A percentile compares a stretch with the other conserved stretches of the same genome.
phyloP scores from a whole-genome alignment of 2,329 filamentous ascomycete genomes.

The Aureobasidium sp. region DNA sequence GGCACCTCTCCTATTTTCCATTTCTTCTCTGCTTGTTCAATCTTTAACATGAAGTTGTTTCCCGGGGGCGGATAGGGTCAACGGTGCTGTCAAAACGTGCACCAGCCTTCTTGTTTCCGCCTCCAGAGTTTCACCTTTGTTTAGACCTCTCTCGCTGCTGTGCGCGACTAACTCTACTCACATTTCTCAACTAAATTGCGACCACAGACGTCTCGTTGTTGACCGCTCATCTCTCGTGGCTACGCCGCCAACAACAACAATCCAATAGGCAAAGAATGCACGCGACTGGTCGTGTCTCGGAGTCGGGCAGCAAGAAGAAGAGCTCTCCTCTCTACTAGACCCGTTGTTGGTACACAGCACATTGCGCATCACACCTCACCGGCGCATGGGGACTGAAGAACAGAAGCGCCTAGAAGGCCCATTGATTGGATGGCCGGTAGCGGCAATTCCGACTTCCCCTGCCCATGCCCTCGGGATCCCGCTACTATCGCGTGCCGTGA shows the following conservation, averaged over 20 bases:
- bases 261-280: background rate
- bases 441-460: background rate
- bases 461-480: background rate
- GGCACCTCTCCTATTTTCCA: background rate
- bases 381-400: background rate
- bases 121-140: constrained; percentile 4
- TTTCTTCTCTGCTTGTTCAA: background rate
- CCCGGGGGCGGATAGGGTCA: constrained; percentile 9
- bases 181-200: constrained; percentile 10
- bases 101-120: background rate
- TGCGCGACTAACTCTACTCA: background rate
- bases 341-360: background rate
- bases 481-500: constrained; percentile 8
- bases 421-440: constrained; percentile 1
- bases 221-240: background rate
- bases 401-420: background rate
- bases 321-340: background rate
- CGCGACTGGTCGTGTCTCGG: background rate
- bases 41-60: background rate
- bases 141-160: constrained; percentile 8
- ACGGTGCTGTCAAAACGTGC: constrained; percentile 11
- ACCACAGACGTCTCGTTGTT: background rate
- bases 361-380: background rate
- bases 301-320: background rate
- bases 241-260: background rate